Percentiles rank a stretch among this genome's conserved stretches.
These are phyloP conservation scores for Penicillium verhagenii DNA, from an alignment of 495 filamentous ascomycete species.

Conservation along the genomic window DNA sequence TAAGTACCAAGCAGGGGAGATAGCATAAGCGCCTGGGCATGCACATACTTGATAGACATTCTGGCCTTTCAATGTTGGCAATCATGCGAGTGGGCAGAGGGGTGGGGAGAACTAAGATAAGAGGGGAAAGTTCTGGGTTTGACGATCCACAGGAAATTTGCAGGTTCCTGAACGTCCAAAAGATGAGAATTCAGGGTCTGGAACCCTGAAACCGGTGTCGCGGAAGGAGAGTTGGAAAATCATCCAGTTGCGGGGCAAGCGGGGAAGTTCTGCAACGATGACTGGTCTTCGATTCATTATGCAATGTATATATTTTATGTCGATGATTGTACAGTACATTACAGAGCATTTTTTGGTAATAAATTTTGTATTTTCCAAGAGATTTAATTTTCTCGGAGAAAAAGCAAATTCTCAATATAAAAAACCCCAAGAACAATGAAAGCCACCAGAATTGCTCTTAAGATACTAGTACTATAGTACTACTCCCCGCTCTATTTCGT, in stretches of 20 bases:
- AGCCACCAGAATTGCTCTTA: no score
- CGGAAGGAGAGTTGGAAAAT: constrained; percentile 4
- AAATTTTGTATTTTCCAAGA: no score
- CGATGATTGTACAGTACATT: not conserved
- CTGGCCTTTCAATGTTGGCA: constrained; percentile 24
- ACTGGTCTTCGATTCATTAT: not conserved
- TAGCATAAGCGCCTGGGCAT: not conserved
- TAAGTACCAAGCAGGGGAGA: constrained; percentile 11
- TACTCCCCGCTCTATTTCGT: not conserved
- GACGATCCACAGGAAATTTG: not conserved
- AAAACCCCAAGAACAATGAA: no score
- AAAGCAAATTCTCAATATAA: no score
- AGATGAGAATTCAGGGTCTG: not conserved
- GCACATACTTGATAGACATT: constrained; percentile 70
- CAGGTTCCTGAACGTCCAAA: not conserved
- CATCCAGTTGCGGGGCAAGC: constrained; percentile 27
- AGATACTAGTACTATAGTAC: no score
- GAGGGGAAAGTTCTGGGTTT: not conserved
- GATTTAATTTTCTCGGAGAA: no score
- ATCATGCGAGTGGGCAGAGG: constrained; percentile 1
- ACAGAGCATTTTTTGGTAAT: not conserved
- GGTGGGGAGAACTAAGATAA: not conserved
- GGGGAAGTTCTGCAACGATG: constrained; percentile 11
- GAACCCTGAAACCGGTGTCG: constrained; percentile 4
- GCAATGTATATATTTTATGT: not conserved